Base-by-base conservation (phyloP, 164 flowering plant species). In the Euptelea pleiosperma region DNA sequence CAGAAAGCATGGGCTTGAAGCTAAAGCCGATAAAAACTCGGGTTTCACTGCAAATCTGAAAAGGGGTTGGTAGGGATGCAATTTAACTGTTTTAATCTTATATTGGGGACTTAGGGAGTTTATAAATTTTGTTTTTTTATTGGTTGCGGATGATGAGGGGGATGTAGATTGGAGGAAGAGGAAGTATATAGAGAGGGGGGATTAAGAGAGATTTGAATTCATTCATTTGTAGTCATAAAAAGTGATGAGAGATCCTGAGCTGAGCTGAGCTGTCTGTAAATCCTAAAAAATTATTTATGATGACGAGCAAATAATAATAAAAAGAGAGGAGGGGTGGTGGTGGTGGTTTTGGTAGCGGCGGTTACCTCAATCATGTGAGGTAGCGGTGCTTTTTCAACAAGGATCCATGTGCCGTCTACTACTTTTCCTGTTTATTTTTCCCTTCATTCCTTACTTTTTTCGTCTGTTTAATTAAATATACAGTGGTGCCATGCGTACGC, bases 1-100 rank as follows among this genome's bases (percentile, higher is more conserved):
- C 97, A 1, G 89, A 87, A 73, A 88, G 97, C 84, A 84, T 91
- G 91, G 97, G 97, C 1, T 75, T 91, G 74, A 86, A 88, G 76
- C 78, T 91, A 19, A 91, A 91, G 68, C 97, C 97, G 1, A 91
- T 91, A 46, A 87, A 77, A 70, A 88, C 97, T 24, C 78, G 94
- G 3, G 61, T 78, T 37, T 63, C 79, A 0, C 61, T 63, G 6
- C 43, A 70, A 19, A 62, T 42, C 18, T 30, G 24, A 57, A 26
- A 6, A 15, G 31, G 6, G 3, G 11, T 28, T 6, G 22, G 49
- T 9, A 14, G 3, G 12, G 52, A 10, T 47, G 52, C 3, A 24
- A n/a, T n/a, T n/a, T n/a, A n/a, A 31, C 7, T 16, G 52, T 29
- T 48, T 30, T 48, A 48, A 48, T 48, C 18, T 48, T 14, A 48